These are phyloP conservation scores for Populus trichocarpa DNA, from an alignment of 441 rosid genomes.

Conservation along the genomic window DNA sequence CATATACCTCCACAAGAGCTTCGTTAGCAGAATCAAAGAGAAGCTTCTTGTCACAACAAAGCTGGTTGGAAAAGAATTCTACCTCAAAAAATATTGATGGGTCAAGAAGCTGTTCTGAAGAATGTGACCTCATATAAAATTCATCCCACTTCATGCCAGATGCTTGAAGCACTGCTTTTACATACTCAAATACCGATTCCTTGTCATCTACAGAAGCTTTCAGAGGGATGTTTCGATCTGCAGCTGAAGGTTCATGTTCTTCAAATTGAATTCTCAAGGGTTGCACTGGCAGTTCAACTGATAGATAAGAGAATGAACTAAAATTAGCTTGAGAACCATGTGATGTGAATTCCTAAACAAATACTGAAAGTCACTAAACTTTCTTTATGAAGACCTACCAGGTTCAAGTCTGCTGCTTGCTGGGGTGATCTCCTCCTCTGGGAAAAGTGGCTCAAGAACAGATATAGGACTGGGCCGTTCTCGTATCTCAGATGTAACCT, in stretches of 20 bases:
- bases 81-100: slow-evolving; percentile 54
- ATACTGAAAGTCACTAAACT: neutral
- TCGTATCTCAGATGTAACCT: slow-evolving; percentile 32
- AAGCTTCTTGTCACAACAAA: slow-evolving; percentile 54
- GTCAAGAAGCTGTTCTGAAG: slow-evolving; percentile 68
- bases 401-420: slow-evolving; percentile 46
- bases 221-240: slow-evolving; percentile 26
- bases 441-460: slow-evolving; percentile 73
- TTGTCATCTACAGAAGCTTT: slow-evolving; percentile 45
- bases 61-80: slow-evolving; percentile 48
- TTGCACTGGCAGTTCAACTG: slow-evolving; percentile 51
- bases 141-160: slow-evolving; percentile 73
- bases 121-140: slow-evolving; percentile 51
- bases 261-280: slow-evolving; percentile 75
- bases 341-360: neutral
- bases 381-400: slow-evolving; percentile 38
- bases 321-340: slow-evolving; percentile 23
- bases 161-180: slow-evolving; percentile 55
- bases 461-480: slow-evolving; percentile 87
- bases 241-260: slow-evolving; percentile 39
- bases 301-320: slow-evolving; percentile 20
- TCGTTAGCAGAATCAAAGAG: slow-evolving; percentile 79
- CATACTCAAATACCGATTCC: slow-evolving; percentile 45
- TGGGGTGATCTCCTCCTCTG: slow-evolving; percentile 77
- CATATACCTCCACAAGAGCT: slow-evolving; percentile 61